Conservation (phyloP, 1,139 yeast genomes). For the Debaryomyces fabryi region DNA sequence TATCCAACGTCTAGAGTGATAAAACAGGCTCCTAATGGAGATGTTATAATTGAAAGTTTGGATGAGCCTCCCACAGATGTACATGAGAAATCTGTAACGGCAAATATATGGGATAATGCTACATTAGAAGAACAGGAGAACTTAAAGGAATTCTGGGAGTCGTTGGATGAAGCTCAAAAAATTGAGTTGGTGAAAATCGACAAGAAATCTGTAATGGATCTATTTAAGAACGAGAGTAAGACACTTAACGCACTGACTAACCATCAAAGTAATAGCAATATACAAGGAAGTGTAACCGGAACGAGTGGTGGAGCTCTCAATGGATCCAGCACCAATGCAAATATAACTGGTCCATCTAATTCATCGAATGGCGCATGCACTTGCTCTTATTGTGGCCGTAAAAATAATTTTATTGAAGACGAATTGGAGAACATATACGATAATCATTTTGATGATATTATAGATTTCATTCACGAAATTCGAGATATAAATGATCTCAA, state of each 20-base stretch:
- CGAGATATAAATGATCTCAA: slow-evolving; percentile 45
- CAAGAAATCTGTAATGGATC: slow-evolving; percentile 67
- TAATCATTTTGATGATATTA: slow-evolving; percentile 59
- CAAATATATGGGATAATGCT: slow-evolving; percentile 59
- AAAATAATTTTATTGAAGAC: slow-evolving; percentile 71
- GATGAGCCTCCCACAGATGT: slow-evolving; percentile 25
- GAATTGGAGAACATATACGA: slow-evolving; percentile 64
- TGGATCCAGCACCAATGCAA: slow-evolving; percentile 10
- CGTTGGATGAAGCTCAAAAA: slow-evolving; percentile 62
- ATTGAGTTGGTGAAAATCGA: slow-evolving; percentile 66
- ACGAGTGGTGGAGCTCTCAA: not conserved
- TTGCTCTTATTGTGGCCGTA: slow-evolving; percentile 81
- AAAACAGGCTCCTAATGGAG: slow-evolving; percentile 74
- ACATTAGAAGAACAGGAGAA: slow-evolving; percentile 61
- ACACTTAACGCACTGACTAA: slow-evolving; percentile 11
- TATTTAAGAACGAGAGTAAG: slow-evolving; percentile 48
- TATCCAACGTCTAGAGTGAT: slow-evolving; percentile 76
- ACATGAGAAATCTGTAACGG: slow-evolving; percentile 19
- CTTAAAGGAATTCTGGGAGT: slow-evolving; percentile 70
- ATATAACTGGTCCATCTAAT: slow-evolving; percentile 13
- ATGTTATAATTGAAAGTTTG: slow-evolving; percentile 64
- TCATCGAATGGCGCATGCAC: slow-evolving; percentile 47
- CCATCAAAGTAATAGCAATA: slow-evolving; percentile 11
- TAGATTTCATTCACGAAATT: slow-evolving; percentile 42
- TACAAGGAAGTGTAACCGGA: slow-evolving; percentile 8